phyloP scores from a whole-genome alignment of 805 yeast species.

The Saccharomycopsis babjevae region DNA sequence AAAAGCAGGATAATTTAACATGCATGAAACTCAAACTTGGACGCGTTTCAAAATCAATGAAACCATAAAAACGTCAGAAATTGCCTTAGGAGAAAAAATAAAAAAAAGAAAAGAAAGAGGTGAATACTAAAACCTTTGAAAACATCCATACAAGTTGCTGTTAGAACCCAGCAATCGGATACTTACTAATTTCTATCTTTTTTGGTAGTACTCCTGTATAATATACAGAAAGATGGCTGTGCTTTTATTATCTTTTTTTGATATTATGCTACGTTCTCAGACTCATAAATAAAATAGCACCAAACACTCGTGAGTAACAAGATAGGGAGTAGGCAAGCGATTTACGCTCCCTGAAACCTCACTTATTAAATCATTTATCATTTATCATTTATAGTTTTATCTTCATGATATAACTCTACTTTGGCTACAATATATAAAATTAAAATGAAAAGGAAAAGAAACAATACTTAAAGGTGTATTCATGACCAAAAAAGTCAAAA shows the following conservation, averaged over 20 bases:
- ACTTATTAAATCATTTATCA: no score
- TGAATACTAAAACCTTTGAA: not conserved
- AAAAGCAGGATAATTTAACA: not conserved
- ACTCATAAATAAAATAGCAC: not conserved
- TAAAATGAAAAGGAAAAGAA: not conserved
- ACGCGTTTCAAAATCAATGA: not conserved
- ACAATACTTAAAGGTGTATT: no score
- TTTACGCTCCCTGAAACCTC: no score
- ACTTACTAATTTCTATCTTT: no score
- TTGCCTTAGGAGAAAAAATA: not conserved
- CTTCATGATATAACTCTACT: not conserved
- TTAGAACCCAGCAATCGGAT: no score
- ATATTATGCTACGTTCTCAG: not conserved
- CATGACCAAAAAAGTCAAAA: no score
- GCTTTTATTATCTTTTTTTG: not conserved
- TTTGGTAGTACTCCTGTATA: not conserved
- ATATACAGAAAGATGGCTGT: not conserved
- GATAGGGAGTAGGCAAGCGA: no score
- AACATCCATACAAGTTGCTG: not conserved
- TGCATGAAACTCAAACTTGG: conserved; percentile 1
- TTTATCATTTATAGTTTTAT: no score
- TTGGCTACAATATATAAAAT: not conserved
- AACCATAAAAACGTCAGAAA: not conserved
- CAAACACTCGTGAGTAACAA: not conserved
- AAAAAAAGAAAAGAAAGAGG: no score